These are phyloP conservation scores for Hypoxylon sp. DNA, from an alignment of 2,329 filamentous ascomycete genomes.

Conservation along the genomic window DNA sequence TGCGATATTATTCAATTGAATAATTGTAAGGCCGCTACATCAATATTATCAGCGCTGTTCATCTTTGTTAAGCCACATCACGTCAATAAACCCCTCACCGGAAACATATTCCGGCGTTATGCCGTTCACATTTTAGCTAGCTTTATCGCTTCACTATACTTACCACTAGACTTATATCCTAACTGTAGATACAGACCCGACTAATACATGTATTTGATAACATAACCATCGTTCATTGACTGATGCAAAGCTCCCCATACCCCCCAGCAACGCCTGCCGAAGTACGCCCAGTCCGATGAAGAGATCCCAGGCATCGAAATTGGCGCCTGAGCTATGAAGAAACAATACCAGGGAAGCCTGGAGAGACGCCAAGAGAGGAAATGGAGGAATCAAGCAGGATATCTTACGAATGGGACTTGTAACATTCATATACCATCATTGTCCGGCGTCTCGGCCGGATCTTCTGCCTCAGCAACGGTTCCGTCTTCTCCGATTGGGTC, in stretches of 20 bases:
- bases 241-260: not conserved
- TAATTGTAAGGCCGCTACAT: not conserved
- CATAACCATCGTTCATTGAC: constrained; percentile 17
- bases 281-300: constrained; percentile 14
- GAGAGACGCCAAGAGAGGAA: not conserved
- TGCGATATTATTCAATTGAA: not conserved
- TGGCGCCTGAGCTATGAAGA: constrained; percentile 25
- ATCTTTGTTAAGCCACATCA: not conserved
- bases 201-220: constrained; percentile 12
- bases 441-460: constrained; percentile 8
- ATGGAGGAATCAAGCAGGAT: constrained; percentile 6
- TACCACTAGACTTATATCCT: constrained; percentile 22
- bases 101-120: not conserved
- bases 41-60: not conserved
- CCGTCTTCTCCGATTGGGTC: constrained; percentile 56
- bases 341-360: constrained; percentile 8
- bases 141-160: constrained; percentile 21
- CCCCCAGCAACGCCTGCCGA: constrained; percentile 22
- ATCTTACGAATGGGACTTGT: constrained; percentile 16
- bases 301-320: constrained; percentile 2
- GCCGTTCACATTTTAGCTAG: not conserved
- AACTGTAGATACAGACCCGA: constrained; percentile 16
- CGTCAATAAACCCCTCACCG: not conserved
- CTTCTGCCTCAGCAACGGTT: constrained; percentile 32
- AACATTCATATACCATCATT: constrained; percentile 34